Evolutionary conservation across 2,329 filamentous ascomycete species (phyloP), one percentile per base, ranked within the genome.

Genomic region (Ophiostoma populinum): DNA sequence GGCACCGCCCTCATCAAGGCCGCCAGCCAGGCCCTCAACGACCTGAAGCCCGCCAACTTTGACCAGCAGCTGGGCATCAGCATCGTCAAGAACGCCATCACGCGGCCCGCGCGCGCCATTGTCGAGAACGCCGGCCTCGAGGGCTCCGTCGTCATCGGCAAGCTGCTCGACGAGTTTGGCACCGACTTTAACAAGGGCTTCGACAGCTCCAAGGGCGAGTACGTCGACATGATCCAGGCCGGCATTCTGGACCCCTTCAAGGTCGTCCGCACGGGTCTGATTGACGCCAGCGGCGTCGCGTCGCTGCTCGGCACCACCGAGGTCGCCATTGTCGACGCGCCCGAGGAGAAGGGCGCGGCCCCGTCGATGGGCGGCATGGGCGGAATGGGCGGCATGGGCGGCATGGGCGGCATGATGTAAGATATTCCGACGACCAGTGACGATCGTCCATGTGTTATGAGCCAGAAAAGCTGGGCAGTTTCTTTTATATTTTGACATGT

Each of bases 161-260:
- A 98, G 75, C 80, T 98, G 49, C 90, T 80, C 52, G 87, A 95
- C 50, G 90, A 98, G 64, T 87, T 69, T 55, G 85, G 72, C 55
- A 56, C 57, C 46, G 86, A 98, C 61, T 98, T 98, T 75, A 92
- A 94, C 80, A 90, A 80, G 68, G 90, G 90, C 45, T 98, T 83
- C 65, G 83, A 98, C 71, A 90, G 80, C 63, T 65, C 83, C 56
- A 93, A 86, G 69, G 85, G 87, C 60, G 81, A 95, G 67, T 98
- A 93, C 63, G 85, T 94, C 47, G 87, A 98, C 67, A 95, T 98
- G 90, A 94, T 98, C 54, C 58, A 71, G 43, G 74, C 83, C 47
- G 90, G 90, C 79, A 98, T 98, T 58, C 80, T 98, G 41, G 90
- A 98, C 58, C 90, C 90, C 45, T 80, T 98, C 70, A 98, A 98